phyloP scores from a whole-genome alignment of 345 rosid genomes.

The Litchi chinensis region DNA sequence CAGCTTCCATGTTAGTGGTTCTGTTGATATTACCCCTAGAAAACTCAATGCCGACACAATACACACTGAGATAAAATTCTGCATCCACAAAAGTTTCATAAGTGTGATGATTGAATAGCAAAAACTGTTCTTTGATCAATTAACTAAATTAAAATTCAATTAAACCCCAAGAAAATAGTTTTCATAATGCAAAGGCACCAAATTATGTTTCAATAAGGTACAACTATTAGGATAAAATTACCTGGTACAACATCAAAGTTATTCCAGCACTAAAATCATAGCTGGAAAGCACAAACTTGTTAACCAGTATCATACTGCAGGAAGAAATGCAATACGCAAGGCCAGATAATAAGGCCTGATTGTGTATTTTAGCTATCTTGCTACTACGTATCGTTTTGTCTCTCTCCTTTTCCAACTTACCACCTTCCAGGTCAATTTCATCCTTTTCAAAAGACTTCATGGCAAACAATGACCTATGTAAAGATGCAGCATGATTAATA shows the following conservation, averaged over 20 bases:
- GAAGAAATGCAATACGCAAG: conserved; percentile 93
- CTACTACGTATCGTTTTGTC: conserved; percentile 49
- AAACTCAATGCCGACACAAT: conserved; percentile 70
- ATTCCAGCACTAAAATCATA: conserved; percentile 95
- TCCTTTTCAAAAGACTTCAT: conserved; percentile 63
- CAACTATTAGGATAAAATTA: conserved; percentile 23
- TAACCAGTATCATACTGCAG: conserved; percentile 95
- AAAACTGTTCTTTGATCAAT: not conserved
- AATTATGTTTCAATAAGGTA: not conserved
- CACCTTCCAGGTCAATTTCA: conserved; percentile 83
- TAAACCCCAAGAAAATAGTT: conserved; percentile 4
- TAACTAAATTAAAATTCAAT: conserved; percentile 12
- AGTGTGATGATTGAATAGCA: conserved; percentile 20
- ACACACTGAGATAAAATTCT: conserved; percentile 90
- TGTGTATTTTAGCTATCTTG: conserved; percentile 51
- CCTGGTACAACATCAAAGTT: conserved; percentile 97
- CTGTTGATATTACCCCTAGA: conserved; percentile 74
- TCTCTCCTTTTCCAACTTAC: conserved; percentile 59
- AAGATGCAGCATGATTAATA: conserved; percentile 19
- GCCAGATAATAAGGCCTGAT: conserved; percentile 85
- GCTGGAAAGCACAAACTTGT: conserved; percentile 93
- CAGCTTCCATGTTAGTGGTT: conserved; percentile 83
- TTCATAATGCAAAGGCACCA: not conserved
- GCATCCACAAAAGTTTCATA: conserved; percentile 39
- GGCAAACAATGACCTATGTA: conserved; percentile 47